Conservation (phyloP, 805 yeast genomes). For the Teunomyces tritomae region DNA sequence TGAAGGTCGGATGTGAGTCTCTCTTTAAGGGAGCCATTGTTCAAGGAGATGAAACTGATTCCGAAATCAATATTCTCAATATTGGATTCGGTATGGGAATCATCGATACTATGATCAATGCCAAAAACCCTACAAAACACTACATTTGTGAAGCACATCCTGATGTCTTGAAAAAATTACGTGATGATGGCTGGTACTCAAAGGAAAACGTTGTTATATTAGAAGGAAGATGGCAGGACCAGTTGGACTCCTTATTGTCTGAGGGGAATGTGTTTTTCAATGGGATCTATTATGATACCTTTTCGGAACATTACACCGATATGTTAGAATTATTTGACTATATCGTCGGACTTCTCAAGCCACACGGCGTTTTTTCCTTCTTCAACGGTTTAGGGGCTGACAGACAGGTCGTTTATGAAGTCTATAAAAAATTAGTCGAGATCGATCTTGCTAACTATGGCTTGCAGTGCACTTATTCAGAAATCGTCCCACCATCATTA, state of each 20-base stretch:
- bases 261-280: slow-evolving; percentile 70
- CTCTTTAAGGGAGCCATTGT: slow-evolving; percentile 49
- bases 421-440: slow-evolving; percentile 78
- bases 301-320: slow-evolving; percentile 86
- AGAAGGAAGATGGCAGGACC: slow-evolving; percentile 93
- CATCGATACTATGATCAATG: slow-evolving; percentile 69
- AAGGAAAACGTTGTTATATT: slow-evolving; percentile 68
- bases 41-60: slow-evolving; percentile 29
- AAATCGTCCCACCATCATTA: slow-evolving; percentile 46
- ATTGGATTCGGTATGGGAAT: slow-evolving; percentile 98
- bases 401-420: slow-evolving; percentile 51
- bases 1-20: slow-evolving; percentile 77
- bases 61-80: slow-evolving; percentile 59
- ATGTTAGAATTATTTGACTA: slow-evolving; percentile 82
- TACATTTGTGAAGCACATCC: slow-evolving; percentile 96
- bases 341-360: slow-evolving; percentile 77
- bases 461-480: slow-evolving; percentile 55
- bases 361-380: slow-evolving; percentile 82
- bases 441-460: slow-evolving; percentile 81
- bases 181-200: slow-evolving; percentile 78
- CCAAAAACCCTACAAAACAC: slow-evolving; percentile 58
- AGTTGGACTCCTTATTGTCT: slow-evolving; percentile 61
- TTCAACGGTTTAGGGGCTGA: slow-evolving; percentile 74
- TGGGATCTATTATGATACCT: slow-evolving; percentile 92
- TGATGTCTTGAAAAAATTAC: slow-evolving; percentile 70